These are phyloP conservation scores for Fusarium illudens DNA, from an alignment of 2,329 filamentous ascomycete species.

Conservation along the genomic window DNA sequence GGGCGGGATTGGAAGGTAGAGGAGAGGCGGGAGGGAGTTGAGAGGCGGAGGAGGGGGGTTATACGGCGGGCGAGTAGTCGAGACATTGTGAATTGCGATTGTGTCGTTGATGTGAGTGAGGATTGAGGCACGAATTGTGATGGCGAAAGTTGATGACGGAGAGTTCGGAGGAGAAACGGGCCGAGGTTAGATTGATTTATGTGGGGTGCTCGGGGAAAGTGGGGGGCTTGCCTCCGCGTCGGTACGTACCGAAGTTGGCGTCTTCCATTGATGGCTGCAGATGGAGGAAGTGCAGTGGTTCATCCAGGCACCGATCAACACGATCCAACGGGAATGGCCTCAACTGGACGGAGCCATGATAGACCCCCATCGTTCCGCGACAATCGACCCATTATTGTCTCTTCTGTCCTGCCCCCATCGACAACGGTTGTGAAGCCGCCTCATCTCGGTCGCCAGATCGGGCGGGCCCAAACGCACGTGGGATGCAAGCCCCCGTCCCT, in stretches of 20 bases:
- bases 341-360: background rate
- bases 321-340: constrained; percentile 11
- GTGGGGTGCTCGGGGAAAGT: background rate
- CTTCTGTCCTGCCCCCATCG: background rate
- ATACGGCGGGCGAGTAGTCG: constrained; percentile 33
- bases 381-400: constrained; percentile 4
- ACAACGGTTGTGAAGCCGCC: background rate
- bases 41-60: constrained; percentile 17
- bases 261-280: background rate
- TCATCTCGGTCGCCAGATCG: constrained; percentile 35
- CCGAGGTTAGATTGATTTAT: constrained; percentile 29
- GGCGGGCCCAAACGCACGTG: constrained; percentile 31
- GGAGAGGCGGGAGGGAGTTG: constrained; percentile 42
- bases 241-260: constrained; percentile 5
- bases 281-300: background rate
- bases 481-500: constrained; percentile 6
- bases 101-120: background rate
- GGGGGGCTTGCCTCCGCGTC: background rate
- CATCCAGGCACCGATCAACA: background rate
- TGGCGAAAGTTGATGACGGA: constrained; percentile 11
- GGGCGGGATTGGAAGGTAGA: constrained; percentile 64
- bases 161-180: constrained; percentile 30
- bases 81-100: constrained; percentile 24
- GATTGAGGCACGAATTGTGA: background rate
- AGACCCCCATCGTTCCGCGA: background rate